These are phyloP conservation scores for Seiridium unicorne DNA, from an alignment of 2,329 filamentous ascomycete genomes.

Conservation along the genomic window DNA sequence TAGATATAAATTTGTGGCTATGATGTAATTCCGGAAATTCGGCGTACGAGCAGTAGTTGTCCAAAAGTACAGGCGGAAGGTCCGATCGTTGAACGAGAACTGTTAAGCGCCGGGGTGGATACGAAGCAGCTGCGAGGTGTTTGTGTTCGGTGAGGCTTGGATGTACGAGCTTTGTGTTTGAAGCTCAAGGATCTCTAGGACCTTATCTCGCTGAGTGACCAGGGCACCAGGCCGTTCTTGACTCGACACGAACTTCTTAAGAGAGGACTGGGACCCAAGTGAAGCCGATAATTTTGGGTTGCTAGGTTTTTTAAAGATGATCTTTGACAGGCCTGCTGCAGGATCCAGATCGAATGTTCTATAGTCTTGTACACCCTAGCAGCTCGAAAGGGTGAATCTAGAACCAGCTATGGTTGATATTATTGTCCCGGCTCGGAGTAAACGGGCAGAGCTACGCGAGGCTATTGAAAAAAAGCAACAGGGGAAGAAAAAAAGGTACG, in stretches of 20 bases:
- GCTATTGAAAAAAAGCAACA: neutral
- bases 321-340: slow-evolving; percentile 5
- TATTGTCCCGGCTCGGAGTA: too few species aligned
- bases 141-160: neutral
- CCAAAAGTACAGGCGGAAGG: neutral
- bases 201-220: neutral
- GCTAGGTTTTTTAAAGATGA: neutral
- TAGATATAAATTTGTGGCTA: neutral
- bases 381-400: neutral
- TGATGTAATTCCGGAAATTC: neutral
- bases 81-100: neutral
- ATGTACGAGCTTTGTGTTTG: neutral
- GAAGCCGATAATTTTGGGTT: neutral
- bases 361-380: neutral
- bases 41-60: neutral
- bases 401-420: neutral
- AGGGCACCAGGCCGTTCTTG: neutral
- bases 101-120: neutral
- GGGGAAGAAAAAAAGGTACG: neutral
- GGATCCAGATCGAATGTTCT: slow-evolving; percentile 2
- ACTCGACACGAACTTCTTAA: neutral
- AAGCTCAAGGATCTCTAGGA: neutral
- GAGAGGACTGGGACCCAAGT: neutral
- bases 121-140: neutral
- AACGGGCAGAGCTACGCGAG: neutral